A percentile compares a stretch with the other conserved stretches of the same genome.
Conservation (phyloP, 2,329 filamentous ascomycete species). For the Coniochaeta sp. region DNA sequence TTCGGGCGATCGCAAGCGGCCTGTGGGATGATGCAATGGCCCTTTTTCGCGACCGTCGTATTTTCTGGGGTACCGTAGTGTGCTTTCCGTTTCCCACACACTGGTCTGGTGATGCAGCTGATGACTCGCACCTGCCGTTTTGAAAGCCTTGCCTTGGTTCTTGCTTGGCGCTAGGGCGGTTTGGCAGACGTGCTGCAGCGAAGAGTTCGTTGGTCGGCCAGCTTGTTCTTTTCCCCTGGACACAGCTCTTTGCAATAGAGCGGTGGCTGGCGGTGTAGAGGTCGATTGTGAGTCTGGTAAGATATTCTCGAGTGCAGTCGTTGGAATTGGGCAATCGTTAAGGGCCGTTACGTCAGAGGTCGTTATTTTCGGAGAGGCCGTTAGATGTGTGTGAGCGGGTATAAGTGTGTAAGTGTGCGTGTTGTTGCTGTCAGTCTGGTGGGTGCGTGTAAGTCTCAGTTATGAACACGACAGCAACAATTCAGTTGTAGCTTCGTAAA, state of each 20-base stretch:
- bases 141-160: background rate
- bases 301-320: too few species aligned
- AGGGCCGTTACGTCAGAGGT: too few species aligned
- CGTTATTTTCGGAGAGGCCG: background rate
- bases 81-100: background rate
- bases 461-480: too few species aligned
- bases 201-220: background rate
- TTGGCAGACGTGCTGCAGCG: background rate
- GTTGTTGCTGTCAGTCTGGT: too few species aligned
- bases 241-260: too few species aligned
- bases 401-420: too few species aligned
- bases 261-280: too few species aligned
- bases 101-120: background rate
- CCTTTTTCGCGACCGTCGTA: background rate
- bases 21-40: background rate
- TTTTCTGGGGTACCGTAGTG: background rate
- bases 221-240: too few species aligned
- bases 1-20: background rate
- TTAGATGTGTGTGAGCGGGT: background rate
- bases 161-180: too few species aligned
- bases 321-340: too few species aligned
- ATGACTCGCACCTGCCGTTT: background rate
- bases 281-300: too few species aligned
- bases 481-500: background rate
- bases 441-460: too few species aligned